A percentile compares a stretch with the other conserved stretches of the same genome.
Evolutionary conservation across 257 asterid genomes (phyloP).

Genomic region (Gentiana dahurica): DNA sequence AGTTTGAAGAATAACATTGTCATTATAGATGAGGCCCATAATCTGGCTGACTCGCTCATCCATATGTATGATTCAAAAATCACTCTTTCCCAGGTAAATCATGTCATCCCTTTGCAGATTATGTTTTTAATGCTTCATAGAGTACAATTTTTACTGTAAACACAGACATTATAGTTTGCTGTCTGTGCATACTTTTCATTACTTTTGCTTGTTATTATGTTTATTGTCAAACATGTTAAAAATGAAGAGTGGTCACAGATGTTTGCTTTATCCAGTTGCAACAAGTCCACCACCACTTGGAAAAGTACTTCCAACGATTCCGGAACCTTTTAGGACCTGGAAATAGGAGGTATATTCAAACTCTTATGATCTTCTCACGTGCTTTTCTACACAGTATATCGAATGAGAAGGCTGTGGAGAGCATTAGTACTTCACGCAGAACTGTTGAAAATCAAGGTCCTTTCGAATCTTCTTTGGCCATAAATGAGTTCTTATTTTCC

Average conservation of each 20-base stretch:
- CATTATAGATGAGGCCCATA: slow-evolving; percentile 95
- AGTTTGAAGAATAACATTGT: slow-evolving; percentile 60
- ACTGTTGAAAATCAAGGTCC: slow-evolving; percentile 29
- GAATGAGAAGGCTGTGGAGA: slow-evolving; percentile 22
- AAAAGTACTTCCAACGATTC: slow-evolving; percentile 58
- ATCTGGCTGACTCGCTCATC: slow-evolving; percentile 91
- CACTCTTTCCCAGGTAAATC: slow-evolving; percentile 62
- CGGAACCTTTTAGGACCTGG: slow-evolving; percentile 77
- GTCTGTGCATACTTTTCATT: no score
- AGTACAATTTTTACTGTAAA: no score
- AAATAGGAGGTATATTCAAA: slow-evolving; percentile 91
- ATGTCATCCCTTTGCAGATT: not conserved
- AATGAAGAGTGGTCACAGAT: not conserved
- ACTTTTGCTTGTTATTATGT: no score
- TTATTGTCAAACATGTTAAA: no score
- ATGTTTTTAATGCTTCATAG: no score
- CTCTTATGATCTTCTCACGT: slow-evolving; percentile 57
- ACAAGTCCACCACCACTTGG: slow-evolving; percentile 53
- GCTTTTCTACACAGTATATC: slow-evolving; percentile 45
- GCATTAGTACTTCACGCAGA: slow-evolving; percentile 20
- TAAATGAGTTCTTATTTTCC: slow-evolving; percentile 78
- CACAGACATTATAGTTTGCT: no score
- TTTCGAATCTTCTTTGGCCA: slow-evolving; percentile 43
- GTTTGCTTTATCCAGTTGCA: slow-evolving; percentile 54
- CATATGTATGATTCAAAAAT: slow-evolving; percentile 80